Conservation (phyloP, 768 basidiomycete genomes). For the Candolleomyces eurysporus region DNA sequence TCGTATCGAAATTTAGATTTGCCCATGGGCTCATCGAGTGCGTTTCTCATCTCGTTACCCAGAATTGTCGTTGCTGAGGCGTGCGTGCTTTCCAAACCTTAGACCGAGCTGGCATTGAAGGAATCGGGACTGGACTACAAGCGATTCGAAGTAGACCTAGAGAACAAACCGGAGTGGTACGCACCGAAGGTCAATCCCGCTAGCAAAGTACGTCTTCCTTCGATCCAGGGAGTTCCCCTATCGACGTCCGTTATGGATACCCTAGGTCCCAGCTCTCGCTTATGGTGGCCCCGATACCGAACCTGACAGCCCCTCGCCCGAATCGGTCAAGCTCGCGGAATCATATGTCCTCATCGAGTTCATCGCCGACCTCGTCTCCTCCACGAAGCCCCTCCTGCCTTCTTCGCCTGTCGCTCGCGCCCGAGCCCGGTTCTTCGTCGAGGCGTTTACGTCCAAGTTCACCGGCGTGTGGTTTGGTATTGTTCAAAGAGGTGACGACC, state of each 20-base stretch:
- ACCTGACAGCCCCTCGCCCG: slow-evolving; percentile 55
- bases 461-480: slow-evolving; percentile 35
- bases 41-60: slow-evolving; percentile 2
- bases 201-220: slow-evolving; percentile 48
- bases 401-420: slow-evolving; percentile 56
- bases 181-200: slow-evolving; percentile 62
- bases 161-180: slow-evolving; percentile 71
- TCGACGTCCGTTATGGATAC: background rate
- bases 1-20: slow-evolving; percentile 33
- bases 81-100: background rate
- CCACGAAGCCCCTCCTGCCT: slow-evolving; percentile 43
- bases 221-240: background rate
- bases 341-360: slow-evolving; percentile 68
- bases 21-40: slow-evolving; percentile 61
- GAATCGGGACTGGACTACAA: slow-evolving; percentile 51
- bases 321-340: slow-evolving; percentile 60
- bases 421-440: slow-evolving; percentile 61
- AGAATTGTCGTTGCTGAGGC: background rate
- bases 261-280: slow-evolving; percentile 54
- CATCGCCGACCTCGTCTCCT: slow-evolving; percentile 57
- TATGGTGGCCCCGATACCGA: slow-evolving; percentile 60
- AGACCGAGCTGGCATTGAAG: slow-evolving; percentile 62
- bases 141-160: slow-evolving; percentile 56
- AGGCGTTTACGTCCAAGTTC: slow-evolving; percentile 48
- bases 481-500: slow-evolving; percentile 36